Percentiles rank a stretch among this genome's conserved stretches.
phyloP scores from a whole-genome alignment of 306 rosid species.

The Gleditsia sinensis region DNA sequence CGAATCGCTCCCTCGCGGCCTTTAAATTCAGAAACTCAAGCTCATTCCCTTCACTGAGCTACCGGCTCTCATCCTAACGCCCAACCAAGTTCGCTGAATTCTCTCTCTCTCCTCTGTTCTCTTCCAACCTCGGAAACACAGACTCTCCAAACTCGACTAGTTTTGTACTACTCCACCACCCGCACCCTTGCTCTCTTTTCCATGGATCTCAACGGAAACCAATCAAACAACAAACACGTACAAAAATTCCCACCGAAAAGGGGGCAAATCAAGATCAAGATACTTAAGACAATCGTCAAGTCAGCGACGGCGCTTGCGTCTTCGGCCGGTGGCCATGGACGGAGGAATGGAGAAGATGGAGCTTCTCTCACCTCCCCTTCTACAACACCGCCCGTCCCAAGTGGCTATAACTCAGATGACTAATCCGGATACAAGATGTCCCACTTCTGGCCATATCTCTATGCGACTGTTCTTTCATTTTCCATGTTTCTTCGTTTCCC shows the following conservation, averaged over 20 bases:
- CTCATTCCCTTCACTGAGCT: neutral
- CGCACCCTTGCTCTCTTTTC: neutral
- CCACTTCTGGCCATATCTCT: neutral
- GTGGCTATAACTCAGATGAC: slow-evolving; percentile 27
- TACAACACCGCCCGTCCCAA: slow-evolving; percentile 35
- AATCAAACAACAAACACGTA: neutral
- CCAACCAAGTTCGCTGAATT: neutral
- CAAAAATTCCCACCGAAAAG: slow-evolving; percentile 24
- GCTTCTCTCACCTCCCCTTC: slow-evolving; percentile 38
- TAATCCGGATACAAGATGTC: neutral
- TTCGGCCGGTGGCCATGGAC: neutral
- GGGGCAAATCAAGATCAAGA: slow-evolving; percentile 47
- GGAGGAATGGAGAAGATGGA: neutral
- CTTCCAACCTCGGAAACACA: neutral
- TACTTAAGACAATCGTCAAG: slow-evolving; percentile 34
- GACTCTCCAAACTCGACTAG: neutral
- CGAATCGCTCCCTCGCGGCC: neutral
- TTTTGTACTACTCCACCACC: no score
- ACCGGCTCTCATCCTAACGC: neutral
- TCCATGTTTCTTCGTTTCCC: neutral
- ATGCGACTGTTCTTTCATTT: neutral
- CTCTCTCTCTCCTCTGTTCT: neutral
- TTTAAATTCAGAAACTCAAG: neutral
- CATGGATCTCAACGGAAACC: neutral
- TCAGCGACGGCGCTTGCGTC: slow-evolving; percentile 2